Conservation (phyloP, 2,329 filamentous ascomycete species). For the Aspergillus luchuensis region DNA sequence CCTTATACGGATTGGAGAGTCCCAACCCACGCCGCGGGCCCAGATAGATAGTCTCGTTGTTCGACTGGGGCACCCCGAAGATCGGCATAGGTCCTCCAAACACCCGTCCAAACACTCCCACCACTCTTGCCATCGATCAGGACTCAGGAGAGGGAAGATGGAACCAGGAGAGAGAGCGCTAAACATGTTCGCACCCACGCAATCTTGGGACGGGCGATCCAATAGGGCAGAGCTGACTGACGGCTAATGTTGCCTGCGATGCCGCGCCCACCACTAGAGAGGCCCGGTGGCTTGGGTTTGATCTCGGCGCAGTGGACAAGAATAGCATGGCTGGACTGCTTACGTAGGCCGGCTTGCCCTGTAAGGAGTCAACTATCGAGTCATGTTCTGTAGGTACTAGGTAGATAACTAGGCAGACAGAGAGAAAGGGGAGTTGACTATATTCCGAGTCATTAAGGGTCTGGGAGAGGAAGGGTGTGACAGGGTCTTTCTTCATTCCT, state of each 20-base stretch:
- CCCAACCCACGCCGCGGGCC: not conserved
- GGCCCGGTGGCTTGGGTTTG: not conserved
- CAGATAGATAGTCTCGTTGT: not conserved
- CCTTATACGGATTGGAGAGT: not conserved
- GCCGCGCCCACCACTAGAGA: not conserved
- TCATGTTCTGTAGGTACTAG: no score
- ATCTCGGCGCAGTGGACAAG: not conserved
- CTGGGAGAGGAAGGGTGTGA: not conserved
- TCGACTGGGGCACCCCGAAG: not conserved
- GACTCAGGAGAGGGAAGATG: not conserved
- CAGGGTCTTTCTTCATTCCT: not conserved
- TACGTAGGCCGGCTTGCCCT: not conserved
- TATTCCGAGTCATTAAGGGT: no score
- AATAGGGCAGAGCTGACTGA: not conserved
- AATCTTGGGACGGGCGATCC: not conserved
- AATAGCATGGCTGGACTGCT: not conserved
- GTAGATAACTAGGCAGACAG: not conserved
- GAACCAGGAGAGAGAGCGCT: not conserved
- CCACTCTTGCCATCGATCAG: no score
- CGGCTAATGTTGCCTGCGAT: not conserved
- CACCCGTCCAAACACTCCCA: no score
- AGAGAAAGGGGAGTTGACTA: not conserved
- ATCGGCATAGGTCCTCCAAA: not conserved
- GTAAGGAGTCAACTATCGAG: no score
- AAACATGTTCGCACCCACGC: not conserved